Percentiles rank a stretch among this genome's conserved stretches.
These are phyloP conservation scores for Ceratocystis colombiana DNA, from an alignment of 2,329 filamentous ascomycete genomes.

Conservation along the genomic window DNA sequence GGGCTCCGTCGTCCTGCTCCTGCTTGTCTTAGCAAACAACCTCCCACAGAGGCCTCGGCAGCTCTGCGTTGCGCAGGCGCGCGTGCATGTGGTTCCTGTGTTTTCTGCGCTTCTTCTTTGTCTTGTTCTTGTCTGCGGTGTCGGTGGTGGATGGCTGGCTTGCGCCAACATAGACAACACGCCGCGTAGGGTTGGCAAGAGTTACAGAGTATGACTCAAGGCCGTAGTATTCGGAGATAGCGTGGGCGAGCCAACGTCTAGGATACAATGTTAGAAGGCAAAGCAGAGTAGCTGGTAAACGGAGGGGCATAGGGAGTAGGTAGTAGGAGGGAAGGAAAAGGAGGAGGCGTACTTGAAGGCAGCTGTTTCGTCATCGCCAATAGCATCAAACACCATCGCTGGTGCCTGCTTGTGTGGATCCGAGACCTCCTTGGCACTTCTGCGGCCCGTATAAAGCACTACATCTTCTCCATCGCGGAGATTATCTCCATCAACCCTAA, in stretches of 20 bases:
- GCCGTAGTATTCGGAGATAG: constrained; percentile 86
- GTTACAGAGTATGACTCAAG: constrained; percentile 73
- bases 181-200: constrained; percentile 56
- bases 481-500: constrained; percentile 61
- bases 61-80: constrained; percentile 30
- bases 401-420: constrained; percentile 33
- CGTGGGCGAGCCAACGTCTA: constrained; percentile 86
- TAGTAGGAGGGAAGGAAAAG: constrained; percentile 13
- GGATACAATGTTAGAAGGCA: constrained; percentile 25
- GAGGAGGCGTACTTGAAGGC: constrained; percentile 62
- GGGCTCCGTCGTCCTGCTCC: background rate
- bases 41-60: constrained; percentile 57
- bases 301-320: background rate
- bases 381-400: constrained; percentile 69
- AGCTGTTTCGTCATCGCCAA: constrained; percentile 63
- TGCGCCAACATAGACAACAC: constrained; percentile 75
- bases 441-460: background rate
- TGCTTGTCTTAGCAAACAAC: constrained; percentile 38
- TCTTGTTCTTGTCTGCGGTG: background rate
- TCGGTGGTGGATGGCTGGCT: background rate
- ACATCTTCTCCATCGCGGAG: constrained; percentile 36
- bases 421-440: background rate
- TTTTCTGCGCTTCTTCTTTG: constrained; percentile 35
- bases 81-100: constrained; percentile 28
- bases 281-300: background rate